Conservation (phyloP, 1,284 basidiomycete species). For the Anthracocystis setariae region DNA sequence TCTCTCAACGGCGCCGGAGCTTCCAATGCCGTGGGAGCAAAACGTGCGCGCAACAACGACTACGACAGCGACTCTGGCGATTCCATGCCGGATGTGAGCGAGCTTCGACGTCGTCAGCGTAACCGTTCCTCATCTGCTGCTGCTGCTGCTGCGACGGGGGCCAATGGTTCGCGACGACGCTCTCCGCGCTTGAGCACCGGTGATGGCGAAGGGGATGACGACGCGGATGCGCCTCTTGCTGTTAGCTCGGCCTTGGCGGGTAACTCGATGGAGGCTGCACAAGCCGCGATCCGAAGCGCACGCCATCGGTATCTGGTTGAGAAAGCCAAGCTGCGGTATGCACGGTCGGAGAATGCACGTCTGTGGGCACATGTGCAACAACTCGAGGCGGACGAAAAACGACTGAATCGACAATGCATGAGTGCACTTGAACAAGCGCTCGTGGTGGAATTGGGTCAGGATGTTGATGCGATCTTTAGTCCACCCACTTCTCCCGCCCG, state of each 20-base stretch:
- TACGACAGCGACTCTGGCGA: constrained; percentile 45
- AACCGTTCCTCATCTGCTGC: constrained; percentile 9
- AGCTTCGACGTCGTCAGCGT: constrained; percentile 13
- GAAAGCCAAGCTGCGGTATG: constrained; percentile 57
- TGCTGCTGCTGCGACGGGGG: too few species aligned
- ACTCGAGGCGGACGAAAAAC: constrained; percentile 27
- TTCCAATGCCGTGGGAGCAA: constrained; percentile 1
- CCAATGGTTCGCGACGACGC: constrained; percentile 21
- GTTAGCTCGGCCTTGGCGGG: neutral
- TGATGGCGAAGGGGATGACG: constrained; percentile 4
- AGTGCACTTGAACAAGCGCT: constrained; percentile 50
- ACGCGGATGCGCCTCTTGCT: neutral
- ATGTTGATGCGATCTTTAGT: constrained; percentile 57
- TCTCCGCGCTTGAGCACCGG: constrained; percentile 23
- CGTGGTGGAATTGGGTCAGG: constrained; percentile 39
- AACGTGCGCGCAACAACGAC: constrained; percentile 23
- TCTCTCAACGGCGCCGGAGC: constrained; percentile 3
- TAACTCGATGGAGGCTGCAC: constrained; percentile 27
- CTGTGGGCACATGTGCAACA: constrained; percentile 27
- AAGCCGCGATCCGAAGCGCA: constrained; percentile 24
- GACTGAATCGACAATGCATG: constrained; percentile 22
- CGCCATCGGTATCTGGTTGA: constrained; percentile 57
- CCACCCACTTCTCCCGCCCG: constrained; percentile 43
- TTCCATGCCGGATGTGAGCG: constrained; percentile 21
- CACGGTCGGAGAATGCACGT: constrained; percentile 39